Percentiles rank a stretch among this genome's conserved stretches.
These are phyloP conservation scores for Podaxis carcinomalis DNA, from an alignment of 768 basidiomycete genomes.

Conservation along the genomic window DNA sequence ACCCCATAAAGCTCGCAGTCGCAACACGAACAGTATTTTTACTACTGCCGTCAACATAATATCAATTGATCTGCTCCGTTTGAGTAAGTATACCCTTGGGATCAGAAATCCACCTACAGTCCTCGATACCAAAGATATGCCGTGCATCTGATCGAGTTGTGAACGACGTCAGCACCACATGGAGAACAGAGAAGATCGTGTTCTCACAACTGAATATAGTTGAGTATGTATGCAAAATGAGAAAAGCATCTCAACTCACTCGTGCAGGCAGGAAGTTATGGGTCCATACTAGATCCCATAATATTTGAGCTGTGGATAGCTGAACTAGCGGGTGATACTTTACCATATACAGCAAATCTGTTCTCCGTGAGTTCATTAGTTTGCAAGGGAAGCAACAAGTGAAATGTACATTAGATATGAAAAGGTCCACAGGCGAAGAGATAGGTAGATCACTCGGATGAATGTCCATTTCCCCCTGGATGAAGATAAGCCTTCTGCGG, in stretches of 20 bases:
- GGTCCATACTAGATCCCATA: not conserved
- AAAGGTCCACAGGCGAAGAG: not conserved
- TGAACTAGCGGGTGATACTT: too few species aligned
- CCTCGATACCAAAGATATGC: not conserved
- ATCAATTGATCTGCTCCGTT: not conserved
- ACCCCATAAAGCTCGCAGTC: not conserved
- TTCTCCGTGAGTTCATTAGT: not conserved
- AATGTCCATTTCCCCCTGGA: not conserved
- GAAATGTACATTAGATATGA: not conserved
- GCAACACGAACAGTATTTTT: not conserved
- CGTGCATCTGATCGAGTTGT: not conserved
- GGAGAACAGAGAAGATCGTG: not conserved
- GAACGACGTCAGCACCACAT: not conserved
- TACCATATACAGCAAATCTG: not conserved
- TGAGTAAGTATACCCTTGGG: too few species aligned
- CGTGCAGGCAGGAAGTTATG: not conserved
- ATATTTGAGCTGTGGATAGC: not conserved
- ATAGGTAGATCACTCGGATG: not conserved
- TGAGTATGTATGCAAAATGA: not conserved
- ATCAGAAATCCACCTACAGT: not conserved
- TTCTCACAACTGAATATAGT: not conserved
- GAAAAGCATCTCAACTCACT: not conserved
- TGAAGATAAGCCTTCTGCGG: not conserved
- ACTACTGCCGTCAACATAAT: not conserved
- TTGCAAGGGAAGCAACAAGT: too few species aligned